Base-by-base conservation (phyloP, 768 basidiomycete genomes). In the Russula foetens region DNA sequence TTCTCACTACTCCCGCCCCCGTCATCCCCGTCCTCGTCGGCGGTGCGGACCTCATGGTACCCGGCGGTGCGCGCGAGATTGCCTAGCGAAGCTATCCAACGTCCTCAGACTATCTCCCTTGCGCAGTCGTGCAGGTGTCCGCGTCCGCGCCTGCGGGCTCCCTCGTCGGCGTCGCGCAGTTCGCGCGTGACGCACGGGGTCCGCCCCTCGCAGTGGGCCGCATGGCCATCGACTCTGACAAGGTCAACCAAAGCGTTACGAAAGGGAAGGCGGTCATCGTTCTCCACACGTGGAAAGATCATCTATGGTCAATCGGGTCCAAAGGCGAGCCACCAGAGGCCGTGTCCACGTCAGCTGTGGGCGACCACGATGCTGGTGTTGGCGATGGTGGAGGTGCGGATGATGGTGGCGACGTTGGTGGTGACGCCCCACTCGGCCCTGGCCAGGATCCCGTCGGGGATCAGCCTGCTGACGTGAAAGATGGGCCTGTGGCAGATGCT, bases 41-140 rank as follows among this genome's bases (percentile, higher is more conserved):
- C 11, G 91, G 92, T n/a, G 89, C 91, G 0, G 90, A 94, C 74
- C 79, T 93, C 8, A 92, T 94, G 90, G 84, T 88, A 35, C 89
- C 91, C 4, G 91, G 90, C 72, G 88, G 88, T 87, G 68, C 68
- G 84, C 75, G 29, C 39, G 46, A n/a, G 14, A 47, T 23, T 19
- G 17, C 26, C 45, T 39, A 48, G 61, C 52, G 19, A 59, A 58
- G 44, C 44, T 5, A 11, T 17, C 3, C 19, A 21, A 17, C 53
- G 43, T 35, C 53, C 53, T 55, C 47, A 49, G 47, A 55, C 24
- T 19, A 41, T 35, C 35, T 35, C 17, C 29, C 23, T 58, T 58
- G 24, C 76, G 69, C 69, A 89, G 87, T 90, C 62, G 74, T 87
- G 45, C 79, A 82, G 68, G 76, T 78, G 63, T 72, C 82, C 21